Conservation (phyloP, 192 early-diverging fungal genomes). For the Diversispora epigaea region DNA sequence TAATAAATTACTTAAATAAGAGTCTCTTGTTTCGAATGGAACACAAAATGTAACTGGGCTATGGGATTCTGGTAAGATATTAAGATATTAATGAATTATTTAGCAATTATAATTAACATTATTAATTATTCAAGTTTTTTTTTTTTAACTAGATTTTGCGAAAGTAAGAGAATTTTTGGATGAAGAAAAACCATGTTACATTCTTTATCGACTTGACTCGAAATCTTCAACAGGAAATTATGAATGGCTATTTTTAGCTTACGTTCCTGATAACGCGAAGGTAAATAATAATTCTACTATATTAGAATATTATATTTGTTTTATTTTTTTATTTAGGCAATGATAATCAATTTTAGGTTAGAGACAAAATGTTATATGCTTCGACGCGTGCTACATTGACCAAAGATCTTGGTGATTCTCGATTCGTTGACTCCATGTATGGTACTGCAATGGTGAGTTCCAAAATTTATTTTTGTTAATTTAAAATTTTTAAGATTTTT, state of each 20-base stretch:
- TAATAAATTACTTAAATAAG: slow-evolving; percentile 24
- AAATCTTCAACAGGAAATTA: slow-evolving; percentile 40
- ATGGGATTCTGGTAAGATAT: slow-evolving; percentile 45
- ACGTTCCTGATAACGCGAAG: slow-evolving; percentile 77
- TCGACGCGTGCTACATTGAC: slow-evolving; percentile 76
- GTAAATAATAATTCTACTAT: slow-evolving; percentile 25
- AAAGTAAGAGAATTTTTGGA: slow-evolving; percentile 50
- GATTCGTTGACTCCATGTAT: slow-evolving; percentile 82
- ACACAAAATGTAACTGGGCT: slow-evolving; percentile 30
- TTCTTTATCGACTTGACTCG: slow-evolving; percentile 63
- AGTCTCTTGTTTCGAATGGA: slow-evolving; percentile 39
- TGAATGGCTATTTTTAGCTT: slow-evolving; percentile 76
- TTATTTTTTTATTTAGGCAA: neutral
- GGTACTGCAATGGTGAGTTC: slow-evolving; percentile 63
- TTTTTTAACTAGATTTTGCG: slow-evolving; percentile 50
- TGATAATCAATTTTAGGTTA: slow-evolving; percentile 40
- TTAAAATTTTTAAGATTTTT: neutral
- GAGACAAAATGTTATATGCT: slow-evolving; percentile 96
- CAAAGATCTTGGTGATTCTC: slow-evolving; percentile 77
- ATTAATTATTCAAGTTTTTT: neutral
- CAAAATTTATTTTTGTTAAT: neutral
- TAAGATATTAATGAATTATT: neutral
- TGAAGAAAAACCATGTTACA: slow-evolving; percentile 59
- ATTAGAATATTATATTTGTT: neutral
- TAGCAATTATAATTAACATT: slow-evolving; percentile 6